Evolutionary conservation across 345 rosid genomes (phyloP), one percentile per base, ranked within the genome.

Genomic region (Citrus reticulata): DNA sequence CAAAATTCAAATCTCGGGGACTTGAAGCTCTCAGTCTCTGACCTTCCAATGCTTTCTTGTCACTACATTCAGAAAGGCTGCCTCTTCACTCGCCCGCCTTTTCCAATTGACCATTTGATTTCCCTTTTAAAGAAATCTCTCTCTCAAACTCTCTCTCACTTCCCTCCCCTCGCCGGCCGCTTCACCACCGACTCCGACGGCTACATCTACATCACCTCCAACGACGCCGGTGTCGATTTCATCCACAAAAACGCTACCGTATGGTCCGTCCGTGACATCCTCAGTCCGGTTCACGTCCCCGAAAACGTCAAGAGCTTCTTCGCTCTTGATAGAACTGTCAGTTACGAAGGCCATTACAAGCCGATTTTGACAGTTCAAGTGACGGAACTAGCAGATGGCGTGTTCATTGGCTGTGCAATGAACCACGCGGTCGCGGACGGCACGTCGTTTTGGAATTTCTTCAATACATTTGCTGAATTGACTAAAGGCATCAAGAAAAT

Each of bases 31-130:
- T 91, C 99, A 3, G 97, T 90, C 80, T 93, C 97, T 73, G 99
- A 95, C 87, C 99, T 95, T 57, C 97, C 98, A 1, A 93, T 95
- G 99, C 88, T 95, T 57, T 95, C 99, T 70, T 93, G 98, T 81
- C 97, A 93, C 77, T 95, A 92, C 79, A 95, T 95, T 79, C 98
- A 96, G 27, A 96, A 96, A 83, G 99, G 99, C 0, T 78, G 85
- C 39, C 97, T 93, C 80, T 93, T 93, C 80, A 81, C 87, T 9
- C 84, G 84, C 22, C 90, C 95, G 9, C 77, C 85, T 7, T 14
- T 83, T 66, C 81, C 87, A 11, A 34, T 61, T 25, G 72, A 14
- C 65, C 75, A 84, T 61, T 78, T 88, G 46, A 24, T 88, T 81
- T 72, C 85, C 7, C 84, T 82, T 68, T 90, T 89, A 81, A 79